Conservation (phyloP, 1,284 basidiomycete species). For the Tilletiopsis washingtonensis region DNA sequence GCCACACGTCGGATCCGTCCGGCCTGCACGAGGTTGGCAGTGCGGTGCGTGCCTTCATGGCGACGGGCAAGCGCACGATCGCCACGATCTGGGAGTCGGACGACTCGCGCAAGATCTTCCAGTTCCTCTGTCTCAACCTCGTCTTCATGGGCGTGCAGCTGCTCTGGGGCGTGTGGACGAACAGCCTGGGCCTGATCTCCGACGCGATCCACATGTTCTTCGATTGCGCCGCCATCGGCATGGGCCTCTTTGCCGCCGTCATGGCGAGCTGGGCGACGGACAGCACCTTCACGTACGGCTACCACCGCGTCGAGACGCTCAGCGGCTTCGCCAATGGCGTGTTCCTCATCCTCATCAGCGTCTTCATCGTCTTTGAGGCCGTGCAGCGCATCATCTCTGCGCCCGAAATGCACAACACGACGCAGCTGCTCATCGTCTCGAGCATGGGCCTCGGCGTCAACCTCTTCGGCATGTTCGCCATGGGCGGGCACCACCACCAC, state of each 20-base stretch:
- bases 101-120: constrained; percentile 91
- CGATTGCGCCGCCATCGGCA: constrained; percentile 93
- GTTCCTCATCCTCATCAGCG: constrained; percentile 89
- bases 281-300: constrained; percentile 89
- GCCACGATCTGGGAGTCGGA: constrained; percentile 81
- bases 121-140: constrained; percentile 89
- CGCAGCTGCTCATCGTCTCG: constrained; percentile 81
- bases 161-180: constrained; percentile 79
- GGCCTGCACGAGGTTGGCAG: constrained; percentile 18
- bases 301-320: constrained; percentile 94
- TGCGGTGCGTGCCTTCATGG: constrained; percentile 9
- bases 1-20: constrained; percentile 15
- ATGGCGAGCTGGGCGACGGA: constrained; percentile 98
- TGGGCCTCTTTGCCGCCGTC: constrained; percentile 90
- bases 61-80: constrained; percentile 49
- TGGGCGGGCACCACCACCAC: constrained; percentile 55
- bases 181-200: constrained; percentile 89
- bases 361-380: constrained; percentile 98
- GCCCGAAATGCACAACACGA: constrained; percentile 89
- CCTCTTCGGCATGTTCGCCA: constrained; percentile 97
- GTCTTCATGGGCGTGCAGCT: constrained; percentile 73
- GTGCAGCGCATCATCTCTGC: constrained; percentile 91
- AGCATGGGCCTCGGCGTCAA: constrained; percentile 84
- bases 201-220: constrained; percentile 99
- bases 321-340: constrained; percentile 98